phyloP scores from a whole-genome alignment of 495 filamentous ascomycete species.

The Tuber microsphaerosporum region DNA sequence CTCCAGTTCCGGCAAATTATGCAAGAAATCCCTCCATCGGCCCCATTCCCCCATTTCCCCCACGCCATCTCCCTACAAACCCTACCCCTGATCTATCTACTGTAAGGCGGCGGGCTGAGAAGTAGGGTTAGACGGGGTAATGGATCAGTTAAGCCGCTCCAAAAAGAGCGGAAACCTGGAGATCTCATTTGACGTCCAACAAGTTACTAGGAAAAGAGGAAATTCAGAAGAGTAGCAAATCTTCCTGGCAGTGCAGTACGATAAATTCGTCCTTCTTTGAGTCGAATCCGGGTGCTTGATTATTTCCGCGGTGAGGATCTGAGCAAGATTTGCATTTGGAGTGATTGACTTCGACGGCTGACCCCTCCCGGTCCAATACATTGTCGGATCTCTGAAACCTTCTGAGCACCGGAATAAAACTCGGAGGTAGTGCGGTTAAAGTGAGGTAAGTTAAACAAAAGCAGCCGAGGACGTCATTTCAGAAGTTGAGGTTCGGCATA shows the following conservation, averaged over 20 bases:
- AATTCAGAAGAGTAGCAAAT: background rate
- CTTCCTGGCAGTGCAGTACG: background rate
- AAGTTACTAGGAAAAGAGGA: background rate
- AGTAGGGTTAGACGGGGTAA: background rate
- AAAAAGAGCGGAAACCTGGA: background rate
- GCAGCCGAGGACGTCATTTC: background rate
- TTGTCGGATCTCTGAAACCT: background rate
- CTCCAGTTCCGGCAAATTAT: background rate
- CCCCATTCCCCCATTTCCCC: background rate
- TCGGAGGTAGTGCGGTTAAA: background rate
- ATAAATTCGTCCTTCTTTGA: background rate
- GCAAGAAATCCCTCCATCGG: background rate
- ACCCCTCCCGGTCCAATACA: background rate
- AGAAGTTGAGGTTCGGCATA: background rate
- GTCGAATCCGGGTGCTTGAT: background rate
- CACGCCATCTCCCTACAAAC: background rate
- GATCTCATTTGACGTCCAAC: background rate
- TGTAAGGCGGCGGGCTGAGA: background rate
- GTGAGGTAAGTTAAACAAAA: background rate
- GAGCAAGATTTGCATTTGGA: background rate
- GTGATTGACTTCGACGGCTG: background rate
- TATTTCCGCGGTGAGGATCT: background rate
- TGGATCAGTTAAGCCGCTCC: background rate
- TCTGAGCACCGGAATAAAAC: background rate
- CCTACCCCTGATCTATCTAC: background rate